Conservation (phyloP, 345 rosid genomes). For the Psidium guajava region DNA sequence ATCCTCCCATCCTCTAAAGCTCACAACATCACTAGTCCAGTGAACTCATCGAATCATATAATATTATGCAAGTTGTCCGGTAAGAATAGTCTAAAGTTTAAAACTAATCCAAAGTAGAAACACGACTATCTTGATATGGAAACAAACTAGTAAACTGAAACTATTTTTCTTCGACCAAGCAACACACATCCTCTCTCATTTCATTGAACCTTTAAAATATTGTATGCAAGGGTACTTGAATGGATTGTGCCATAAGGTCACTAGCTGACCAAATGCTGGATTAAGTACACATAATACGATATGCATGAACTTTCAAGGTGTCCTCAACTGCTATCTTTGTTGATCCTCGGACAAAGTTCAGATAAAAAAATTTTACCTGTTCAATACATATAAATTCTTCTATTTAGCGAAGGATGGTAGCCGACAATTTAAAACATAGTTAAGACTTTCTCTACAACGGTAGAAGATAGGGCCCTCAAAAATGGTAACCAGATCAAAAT, state of each 20-base stretch:
- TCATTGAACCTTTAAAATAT: too few species aligned
- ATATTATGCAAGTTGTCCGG: too few species aligned
- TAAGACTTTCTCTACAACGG: conserved; percentile 12
- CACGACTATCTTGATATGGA: too few species aligned
- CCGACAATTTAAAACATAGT: conserved; percentile 15
- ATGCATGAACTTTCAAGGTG: neutral
- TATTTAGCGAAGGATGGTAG: conserved; percentile 28
- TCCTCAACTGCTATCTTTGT: neutral
- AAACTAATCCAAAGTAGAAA: neutral
- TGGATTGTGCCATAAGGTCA: too few species aligned
- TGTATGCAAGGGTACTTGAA: too few species aligned
- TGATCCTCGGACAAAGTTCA: neutral
- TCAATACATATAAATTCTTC: conserved; percentile 12
- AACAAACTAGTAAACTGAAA: too few species aligned
- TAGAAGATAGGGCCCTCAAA: too few species aligned
- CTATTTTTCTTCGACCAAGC: too few species aligned
- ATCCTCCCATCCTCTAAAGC: too few species aligned
- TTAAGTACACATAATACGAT: neutral
- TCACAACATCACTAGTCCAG: too few species aligned
- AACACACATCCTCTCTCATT: neutral
- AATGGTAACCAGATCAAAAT: too few species aligned
- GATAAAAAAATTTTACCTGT: conserved; percentile 17
- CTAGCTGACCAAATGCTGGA: too few species aligned
- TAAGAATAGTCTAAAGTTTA: neutral
- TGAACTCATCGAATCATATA: conserved; percentile 13